Evolutionary conservation across 495 filamentous ascomycete genomes (phyloP).

Genomic region (Recurvomyces mirabilis): DNA sequence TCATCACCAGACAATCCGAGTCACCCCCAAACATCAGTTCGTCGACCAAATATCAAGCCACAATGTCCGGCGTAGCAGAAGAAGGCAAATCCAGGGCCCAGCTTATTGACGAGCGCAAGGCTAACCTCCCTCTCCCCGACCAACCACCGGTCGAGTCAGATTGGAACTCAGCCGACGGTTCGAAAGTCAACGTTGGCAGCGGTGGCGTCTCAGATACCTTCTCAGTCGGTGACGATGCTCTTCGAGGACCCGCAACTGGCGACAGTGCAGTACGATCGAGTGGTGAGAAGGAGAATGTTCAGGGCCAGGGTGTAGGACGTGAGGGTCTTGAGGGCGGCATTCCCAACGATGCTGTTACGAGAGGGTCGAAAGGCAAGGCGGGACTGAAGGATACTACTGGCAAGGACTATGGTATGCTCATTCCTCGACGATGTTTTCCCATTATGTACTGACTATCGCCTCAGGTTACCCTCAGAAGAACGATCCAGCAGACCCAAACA

Average conservation of each 20-base stretch:
- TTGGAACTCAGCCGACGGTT: constrained; percentile 59
- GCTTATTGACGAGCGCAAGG: constrained; percentile 51
- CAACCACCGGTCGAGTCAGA: constrained; percentile 62
- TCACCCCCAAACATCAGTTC: no score
- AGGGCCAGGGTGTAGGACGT: constrained; percentile 26
- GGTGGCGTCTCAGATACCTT: constrained; percentile 45
- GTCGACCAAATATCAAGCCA: no score
- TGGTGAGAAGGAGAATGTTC: constrained; percentile 25
- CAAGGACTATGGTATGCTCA: constrained; percentile 22
- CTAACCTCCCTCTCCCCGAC: constrained; percentile 70
- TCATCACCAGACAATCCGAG: no score
- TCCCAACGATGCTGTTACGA: constrained; percentile 31
- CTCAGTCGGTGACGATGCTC: constrained; percentile 39
- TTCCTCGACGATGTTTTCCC: background rate
- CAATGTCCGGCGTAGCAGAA: no score
- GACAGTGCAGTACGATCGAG: constrained; percentile 45
- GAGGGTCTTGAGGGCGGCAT: constrained; percentile 27
- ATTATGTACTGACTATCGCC: background rate
- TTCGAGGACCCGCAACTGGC: constrained; percentile 53
- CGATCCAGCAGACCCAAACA: constrained; percentile 12
- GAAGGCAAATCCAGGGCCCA: no score
- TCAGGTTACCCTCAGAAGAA: constrained; percentile 27
- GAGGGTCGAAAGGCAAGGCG: constrained; percentile 24
- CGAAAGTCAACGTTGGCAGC: constrained; percentile 56
- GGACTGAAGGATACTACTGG: constrained; percentile 27